phyloP scores from a whole-genome alignment of 352 stramenopile species.

The Phytophthora cryptogea region DNA sequence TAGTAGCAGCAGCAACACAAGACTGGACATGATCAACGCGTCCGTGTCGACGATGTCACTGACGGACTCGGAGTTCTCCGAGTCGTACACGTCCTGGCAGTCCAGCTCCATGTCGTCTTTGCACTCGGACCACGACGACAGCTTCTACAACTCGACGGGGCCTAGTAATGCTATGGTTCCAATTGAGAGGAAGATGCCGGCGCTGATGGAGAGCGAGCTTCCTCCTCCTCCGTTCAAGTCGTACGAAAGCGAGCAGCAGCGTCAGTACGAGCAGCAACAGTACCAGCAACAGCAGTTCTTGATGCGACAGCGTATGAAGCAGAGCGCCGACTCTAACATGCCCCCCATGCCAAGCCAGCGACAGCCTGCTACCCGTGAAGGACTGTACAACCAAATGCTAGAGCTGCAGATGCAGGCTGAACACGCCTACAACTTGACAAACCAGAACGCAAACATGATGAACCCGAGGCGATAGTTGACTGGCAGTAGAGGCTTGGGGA shows the following conservation, averaged over 20 bases:
- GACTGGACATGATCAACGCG: slow-evolving; percentile 23
- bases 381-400: slow-evolving; percentile 81
- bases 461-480: slow-evolving; percentile 30
- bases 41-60: slow-evolving; percentile 46
- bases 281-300: slow-evolving; percentile 40
- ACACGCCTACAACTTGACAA: slow-evolving; percentile 68
- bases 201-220: slow-evolving; percentile 34
- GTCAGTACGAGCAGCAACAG: slow-evolving; percentile 42
- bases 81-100: slow-evolving; percentile 59
- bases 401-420: slow-evolving; percentile 75
- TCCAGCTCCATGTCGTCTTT: slow-evolving; percentile 59
- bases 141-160: slow-evolving; percentile 24
- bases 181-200: slow-evolving; percentile 52
- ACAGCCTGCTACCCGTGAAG: slow-evolving; percentile 38
- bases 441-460: slow-evolving; percentile 73
- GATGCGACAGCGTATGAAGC: slow-evolving; percentile 35
- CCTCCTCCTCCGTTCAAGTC: slow-evolving; percentile 18
- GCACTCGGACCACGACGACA: slow-evolving; percentile 61
- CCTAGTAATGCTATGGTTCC: slow-evolving; percentile 28
- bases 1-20: slow-evolving; percentile 27
- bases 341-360: slow-evolving; percentile 16
- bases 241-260: slow-evolving; percentile 41
- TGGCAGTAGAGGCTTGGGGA: slow-evolving; percentile 8
- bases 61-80: slow-evolving; percentile 62
- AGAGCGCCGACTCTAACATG: slow-evolving; percentile 17